These are phyloP conservation scores for Platanus orientalis DNA, from an alignment of 164 flowering plant genomes.

Conservation along the genomic window DNA sequence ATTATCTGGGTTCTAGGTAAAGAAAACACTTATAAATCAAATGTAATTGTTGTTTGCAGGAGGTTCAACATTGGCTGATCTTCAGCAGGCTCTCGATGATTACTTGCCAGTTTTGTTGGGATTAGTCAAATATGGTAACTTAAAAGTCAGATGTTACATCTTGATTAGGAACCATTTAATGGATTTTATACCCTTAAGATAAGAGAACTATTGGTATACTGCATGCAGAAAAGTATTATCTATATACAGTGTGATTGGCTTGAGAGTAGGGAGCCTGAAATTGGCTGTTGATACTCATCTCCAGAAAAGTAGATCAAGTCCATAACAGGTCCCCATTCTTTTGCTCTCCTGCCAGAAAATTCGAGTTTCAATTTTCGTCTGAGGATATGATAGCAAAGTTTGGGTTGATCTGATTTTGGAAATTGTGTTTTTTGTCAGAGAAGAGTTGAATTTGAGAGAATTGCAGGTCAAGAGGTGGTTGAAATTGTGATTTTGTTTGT, in stretches of 20 bases:
- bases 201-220: not conserved
- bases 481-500: not conserved
- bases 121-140: slow-evolving; percentile 68
- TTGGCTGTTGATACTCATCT: no score
- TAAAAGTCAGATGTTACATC: not conserved
- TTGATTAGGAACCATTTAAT: not conserved
- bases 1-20: not conserved
- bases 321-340: not conserved
- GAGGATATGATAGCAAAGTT: not conserved
- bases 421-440: not conserved
- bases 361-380: not conserved
- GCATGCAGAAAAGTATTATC: not conserved
- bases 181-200: not conserved
- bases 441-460: not conserved
- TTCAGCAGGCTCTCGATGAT: slow-evolving; percentile 80
- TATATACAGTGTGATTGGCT: not conserved
- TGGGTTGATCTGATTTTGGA: not conserved
- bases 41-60: slow-evolving; percentile 31
- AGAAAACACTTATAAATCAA: not conserved
- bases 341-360: not conserved
- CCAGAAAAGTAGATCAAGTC: no score
- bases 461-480: not conserved
- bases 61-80: slow-evolving; percentile 74
- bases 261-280: not conserved
- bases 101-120: slow-evolving; percentile 81